Base-by-base conservation (phyloP, 2,329 filamentous ascomycete genomes). In the Talaromyces atroroseus region DNA sequence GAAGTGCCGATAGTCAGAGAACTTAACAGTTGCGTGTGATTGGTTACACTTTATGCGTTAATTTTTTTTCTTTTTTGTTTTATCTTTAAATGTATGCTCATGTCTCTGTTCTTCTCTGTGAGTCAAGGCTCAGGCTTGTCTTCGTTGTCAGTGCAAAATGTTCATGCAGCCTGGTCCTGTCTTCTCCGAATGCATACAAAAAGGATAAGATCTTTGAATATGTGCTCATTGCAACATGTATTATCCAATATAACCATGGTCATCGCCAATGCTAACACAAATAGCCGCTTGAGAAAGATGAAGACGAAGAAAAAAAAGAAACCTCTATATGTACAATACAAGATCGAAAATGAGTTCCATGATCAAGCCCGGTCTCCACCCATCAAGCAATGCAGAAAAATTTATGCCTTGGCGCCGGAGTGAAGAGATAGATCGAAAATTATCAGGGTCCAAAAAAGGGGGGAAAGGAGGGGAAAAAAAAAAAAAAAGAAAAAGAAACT, bases 361-460 rank as follows among this genome's bases (percentile, higher is more conserved):
- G 65, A 67, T 67, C 71, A 74, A 71, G 69, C 67, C 69, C 64
- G 62, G 63, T 67, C 68, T 55, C 67, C 69, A 69, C 68, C 65
- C 66, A 66, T 71, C 67, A 66, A 67, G 69, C 63, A 70, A 74
- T 74, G 71, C 71, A 65, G n/a, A 29, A 70, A 66, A 66, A 63
- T 65, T 61, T 64, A 73, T 71, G 66, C 67, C 71, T 66, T 65
- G 64, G 71, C 73, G 72, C 73, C 73, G 66, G 73, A 74, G 73
- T 71, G 71, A 74, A 69, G 72, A 74, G 65, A 70, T 65, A 63
- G 62, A 61, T 62, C 62, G 51, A 57, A 62, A 62, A 63, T 66
- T 62, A 60, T 61, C 60, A 59, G 65, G 68, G 64, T 64, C 40
- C 26, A 45, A 29, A 49, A n/a, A n/a, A n/a, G n/a, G n/a, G n/a